Evolutionary conservation across 225 moss, liverwort and hornwort genomes (phyloP).

Genomic region (Pleurozium schreberi): DNA sequence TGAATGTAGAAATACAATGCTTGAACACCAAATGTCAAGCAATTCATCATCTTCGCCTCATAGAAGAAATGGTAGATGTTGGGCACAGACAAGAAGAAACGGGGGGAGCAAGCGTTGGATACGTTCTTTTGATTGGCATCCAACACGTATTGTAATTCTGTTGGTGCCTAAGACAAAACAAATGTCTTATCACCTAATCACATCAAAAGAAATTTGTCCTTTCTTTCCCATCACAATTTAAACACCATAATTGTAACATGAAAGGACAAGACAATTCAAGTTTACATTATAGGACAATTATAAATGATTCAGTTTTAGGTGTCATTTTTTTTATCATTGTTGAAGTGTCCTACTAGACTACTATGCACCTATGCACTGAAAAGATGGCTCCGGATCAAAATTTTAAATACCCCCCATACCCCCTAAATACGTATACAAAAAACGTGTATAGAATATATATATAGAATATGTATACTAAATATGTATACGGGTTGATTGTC

Average conservation of each 20-base stretch:
- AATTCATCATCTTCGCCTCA: neutral
- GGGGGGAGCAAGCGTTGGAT: neutral
- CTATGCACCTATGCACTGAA: no score
- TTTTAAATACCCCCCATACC: no score
- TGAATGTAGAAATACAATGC: neutral
- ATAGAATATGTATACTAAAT: no score
- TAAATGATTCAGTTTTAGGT: no score
- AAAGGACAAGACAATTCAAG: neutral
- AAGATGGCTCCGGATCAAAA: no score
- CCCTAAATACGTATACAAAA: no score
- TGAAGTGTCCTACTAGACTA: no score
- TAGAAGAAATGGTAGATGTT: fast-evolving
- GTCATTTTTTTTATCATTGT: no score
- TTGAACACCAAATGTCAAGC: neutral
- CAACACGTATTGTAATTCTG: neutral
- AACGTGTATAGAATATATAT: no score
- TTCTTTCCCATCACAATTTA: neutral
- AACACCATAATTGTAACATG: no score
- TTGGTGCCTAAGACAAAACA: no score
- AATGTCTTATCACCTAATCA: neutral
- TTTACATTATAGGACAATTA: neutral
- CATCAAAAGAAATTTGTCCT: neutral
- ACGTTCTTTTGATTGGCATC: neutral
- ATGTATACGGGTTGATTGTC: no score
- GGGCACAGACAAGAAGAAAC: neutral